These are phyloP conservation scores for Spergularia azorica DNA, from an alignment of 179 eudicot species.

Conservation along the genomic window DNA sequence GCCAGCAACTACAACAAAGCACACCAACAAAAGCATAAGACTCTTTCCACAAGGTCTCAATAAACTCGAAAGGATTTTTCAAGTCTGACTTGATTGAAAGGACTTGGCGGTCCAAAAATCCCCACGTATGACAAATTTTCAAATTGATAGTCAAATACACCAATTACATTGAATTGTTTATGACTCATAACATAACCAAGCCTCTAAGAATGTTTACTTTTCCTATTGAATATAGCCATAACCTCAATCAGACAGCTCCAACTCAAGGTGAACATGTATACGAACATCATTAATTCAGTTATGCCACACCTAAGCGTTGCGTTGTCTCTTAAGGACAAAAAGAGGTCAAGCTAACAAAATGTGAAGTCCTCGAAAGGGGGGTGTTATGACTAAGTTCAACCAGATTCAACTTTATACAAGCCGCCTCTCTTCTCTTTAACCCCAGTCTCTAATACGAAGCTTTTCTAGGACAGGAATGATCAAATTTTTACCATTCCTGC, in stretches of 20 bases:
- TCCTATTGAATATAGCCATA: neutral
- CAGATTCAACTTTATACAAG: too few species aligned
- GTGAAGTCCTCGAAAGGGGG: too few species aligned
- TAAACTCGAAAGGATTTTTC: neutral
- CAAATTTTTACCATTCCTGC: too few species aligned
- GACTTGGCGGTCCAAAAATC: neutral
- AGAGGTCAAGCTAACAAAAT: too few species aligned
- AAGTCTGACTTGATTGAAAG: neutral
- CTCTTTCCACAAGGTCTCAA: slow-evolving; percentile 2
- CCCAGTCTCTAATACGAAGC: too few species aligned
- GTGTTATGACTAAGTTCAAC: too few species aligned
- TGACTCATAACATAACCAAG: neutral
- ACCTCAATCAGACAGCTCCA: neutral
- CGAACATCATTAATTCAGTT: too few species aligned
- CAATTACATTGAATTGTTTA: neutral
- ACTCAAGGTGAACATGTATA: too few species aligned
- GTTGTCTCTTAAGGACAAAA: too few species aligned
- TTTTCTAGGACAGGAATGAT: too few species aligned
- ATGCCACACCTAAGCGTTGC: too few species aligned
- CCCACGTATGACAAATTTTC: neutral
- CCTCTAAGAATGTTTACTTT: neutral
- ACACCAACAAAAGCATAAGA: neutral
- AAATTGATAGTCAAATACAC: neutral
- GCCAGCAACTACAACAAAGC: slow-evolving; percentile 7
- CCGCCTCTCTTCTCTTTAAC: too few species aligned